A percentile compares a stretch with the other conserved stretches of the same genome.
These are phyloP conservation scores for Silene vulgaris DNA, from an alignment of 179 eudicot genomes.

Conservation along the genomic window DNA sequence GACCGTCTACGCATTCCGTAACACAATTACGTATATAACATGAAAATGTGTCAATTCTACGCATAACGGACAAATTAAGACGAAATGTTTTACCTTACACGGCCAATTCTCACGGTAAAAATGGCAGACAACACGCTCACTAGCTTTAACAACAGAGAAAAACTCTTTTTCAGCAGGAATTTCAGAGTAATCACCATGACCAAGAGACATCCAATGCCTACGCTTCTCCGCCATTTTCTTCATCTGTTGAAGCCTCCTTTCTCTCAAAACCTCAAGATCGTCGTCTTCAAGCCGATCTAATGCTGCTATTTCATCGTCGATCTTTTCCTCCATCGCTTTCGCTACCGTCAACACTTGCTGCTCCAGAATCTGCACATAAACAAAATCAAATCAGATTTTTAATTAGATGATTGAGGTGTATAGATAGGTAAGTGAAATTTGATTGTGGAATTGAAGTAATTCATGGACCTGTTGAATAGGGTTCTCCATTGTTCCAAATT, in stretches of 20 bases:
- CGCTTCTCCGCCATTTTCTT: constrained; percentile 94
- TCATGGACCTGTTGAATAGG: constrained; percentile 52
- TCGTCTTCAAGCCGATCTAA: constrained; percentile 71
- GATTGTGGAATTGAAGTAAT: background rate
- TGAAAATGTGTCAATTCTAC: background rate
- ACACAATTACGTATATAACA: too few species aligned
- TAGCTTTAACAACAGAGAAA: constrained; percentile 71
- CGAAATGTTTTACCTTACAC: constrained; percentile 53
- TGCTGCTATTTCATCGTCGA: constrained; percentile 80
- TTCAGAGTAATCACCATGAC: constrained; percentile 89
- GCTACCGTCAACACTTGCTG: constrained; percentile 71
- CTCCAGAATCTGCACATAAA: constrained; percentile 55
- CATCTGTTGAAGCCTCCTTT: constrained; percentile 77
- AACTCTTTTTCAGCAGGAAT: constrained; percentile 79
- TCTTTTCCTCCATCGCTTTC: constrained; percentile 81
- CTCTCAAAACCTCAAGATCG: constrained; percentile 76
- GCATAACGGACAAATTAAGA: background rate
- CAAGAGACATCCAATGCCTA: constrained; percentile 70
- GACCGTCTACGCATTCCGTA: too few species aligned
- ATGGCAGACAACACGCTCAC: constrained; percentile 89
- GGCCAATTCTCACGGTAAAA: constrained; percentile 98
- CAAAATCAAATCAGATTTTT: background rate
- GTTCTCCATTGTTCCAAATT: constrained; percentile 44
- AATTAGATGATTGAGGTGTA: background rate
- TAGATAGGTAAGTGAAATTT: background rate